These are phyloP conservation scores for Taiozyma sp. DNA, from an alignment of 1,139 yeast genomes.

Conservation along the genomic window DNA sequence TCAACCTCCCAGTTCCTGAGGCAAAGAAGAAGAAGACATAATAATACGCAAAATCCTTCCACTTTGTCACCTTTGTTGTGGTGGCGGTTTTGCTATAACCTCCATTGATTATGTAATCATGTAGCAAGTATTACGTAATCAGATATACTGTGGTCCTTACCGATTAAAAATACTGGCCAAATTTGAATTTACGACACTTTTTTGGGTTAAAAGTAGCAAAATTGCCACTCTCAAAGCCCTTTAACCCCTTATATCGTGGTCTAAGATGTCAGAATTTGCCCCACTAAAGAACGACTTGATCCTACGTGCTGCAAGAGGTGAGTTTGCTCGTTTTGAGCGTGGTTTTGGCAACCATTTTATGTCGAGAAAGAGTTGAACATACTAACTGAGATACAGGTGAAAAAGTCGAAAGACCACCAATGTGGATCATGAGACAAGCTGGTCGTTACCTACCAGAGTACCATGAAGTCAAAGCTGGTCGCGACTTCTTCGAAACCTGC, in stretches of 20 bases:
- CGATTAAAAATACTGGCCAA: background rate
- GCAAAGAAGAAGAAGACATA: slow-evolving; percentile 7
- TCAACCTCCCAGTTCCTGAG: slow-evolving; percentile 11
- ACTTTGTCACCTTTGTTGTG: no score
- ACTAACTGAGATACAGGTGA: slow-evolving; percentile 33
- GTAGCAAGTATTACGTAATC: background rate
- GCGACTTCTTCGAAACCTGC: slow-evolving; percentile 92
- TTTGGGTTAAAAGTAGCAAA: background rate
- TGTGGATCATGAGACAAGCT: slow-evolving; percentile 84
- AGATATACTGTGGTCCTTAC: background rate
- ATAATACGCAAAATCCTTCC: background rate
- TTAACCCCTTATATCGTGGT: background rate
- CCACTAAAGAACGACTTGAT: slow-evolving; percentile 83
- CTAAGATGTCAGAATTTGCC: slow-evolving; percentile 40
- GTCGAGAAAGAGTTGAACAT: background rate
- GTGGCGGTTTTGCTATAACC: no score
- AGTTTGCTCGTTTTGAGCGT: background rate
- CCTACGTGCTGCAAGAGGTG: slow-evolving; percentile 74
- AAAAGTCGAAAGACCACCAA: slow-evolving; percentile 92
- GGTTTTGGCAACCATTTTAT: background rate
- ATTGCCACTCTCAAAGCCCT: background rate
- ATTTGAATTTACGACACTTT: no score
- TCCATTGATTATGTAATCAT: background rate
- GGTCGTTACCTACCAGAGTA: slow-evolving; percentile 78
- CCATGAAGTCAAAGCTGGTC: slow-evolving; percentile 79